Base-by-base conservation (phyloP, 139 green algal species). In the Micractinium conductrix region DNA sequence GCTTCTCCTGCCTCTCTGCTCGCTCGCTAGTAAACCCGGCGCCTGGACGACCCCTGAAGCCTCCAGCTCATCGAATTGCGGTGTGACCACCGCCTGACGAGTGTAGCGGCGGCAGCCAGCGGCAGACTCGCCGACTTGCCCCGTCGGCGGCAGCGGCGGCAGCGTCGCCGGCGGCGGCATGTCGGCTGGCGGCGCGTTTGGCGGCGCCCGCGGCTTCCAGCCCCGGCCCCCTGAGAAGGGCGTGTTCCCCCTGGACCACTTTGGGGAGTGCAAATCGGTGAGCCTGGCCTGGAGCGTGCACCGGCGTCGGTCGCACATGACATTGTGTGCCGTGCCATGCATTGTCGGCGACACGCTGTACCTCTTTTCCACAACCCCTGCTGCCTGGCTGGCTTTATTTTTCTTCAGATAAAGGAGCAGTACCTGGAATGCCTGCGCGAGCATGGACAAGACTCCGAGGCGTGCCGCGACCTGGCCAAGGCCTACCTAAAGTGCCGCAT, bases 231-330 rank as follows among this genome's bases (percentile, higher is more conserved):
- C 96, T 2, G 96, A 99, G 83, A 99, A 99, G 88, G 96, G 96
- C 33, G 95, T 99, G 0, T 99, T 99, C 72, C 96, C 96, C 0
- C 85, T 99, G 14, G 96, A 99, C 79, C 96, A 99, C 67, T 99
- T 99, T 87, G 94, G 88, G 0, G 96, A 99, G 79, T 99, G 96
- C 90, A 96, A 97, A 60, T 19, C 92, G 87, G 92, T 96, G 17
- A 48, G 87, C n/a, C n/a, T n/a, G n/a, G n/a, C n/a, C n/a, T n/a
- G n/a, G n/a, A n/a, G n/a, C n/a, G n/a, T n/a, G n/a, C n/a, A n/a
- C n/a, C n/a, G n/a, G n/a, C n/a, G n/a, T n/a, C n/a, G n/a, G n/a
- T n/a, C n/a, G n/a, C n/a, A n/a, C n/a, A n/a, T n/a, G n/a, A n/a
- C n/a, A n/a, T n/a, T n/a, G n/a, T n/a, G n/a, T n/a, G n/a, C n/a